These are phyloP conservation scores for Wickerhamomyces rabaulensis DNA, from an alignment of 805 yeast genomes.

Conservation along the genomic window DNA sequence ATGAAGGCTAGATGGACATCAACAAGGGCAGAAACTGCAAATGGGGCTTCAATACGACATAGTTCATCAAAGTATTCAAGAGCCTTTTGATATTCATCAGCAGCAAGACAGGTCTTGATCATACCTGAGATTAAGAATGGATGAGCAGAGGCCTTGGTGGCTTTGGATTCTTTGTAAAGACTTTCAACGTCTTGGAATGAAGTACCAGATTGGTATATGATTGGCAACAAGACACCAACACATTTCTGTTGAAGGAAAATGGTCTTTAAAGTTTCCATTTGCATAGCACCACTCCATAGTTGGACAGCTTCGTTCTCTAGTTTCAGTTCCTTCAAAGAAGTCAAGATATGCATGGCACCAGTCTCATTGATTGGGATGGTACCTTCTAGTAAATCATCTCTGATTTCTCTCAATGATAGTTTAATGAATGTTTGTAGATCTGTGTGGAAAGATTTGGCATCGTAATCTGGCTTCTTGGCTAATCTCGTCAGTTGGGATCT, in stretches of 20 bases:
- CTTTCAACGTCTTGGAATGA: conserved; percentile 56
- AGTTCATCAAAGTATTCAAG: conserved; percentile 57
- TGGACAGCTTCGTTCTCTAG: conserved; percentile 59
- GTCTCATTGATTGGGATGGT: conserved; percentile 41
- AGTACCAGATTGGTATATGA: conserved; percentile 56
- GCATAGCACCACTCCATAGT: conserved; percentile 65
- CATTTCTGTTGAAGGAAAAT: conserved; percentile 59
- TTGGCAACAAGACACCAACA: conserved; percentile 63
- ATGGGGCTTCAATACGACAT: conserved; percentile 41
- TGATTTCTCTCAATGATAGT: conserved; percentile 45
- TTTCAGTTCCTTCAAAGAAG: conserved; percentile 55
- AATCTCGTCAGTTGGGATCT: conserved; percentile 49
- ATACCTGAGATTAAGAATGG: conserved; percentile 59
- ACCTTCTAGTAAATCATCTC: conserved; percentile 43
- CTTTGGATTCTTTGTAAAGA: conserved; percentile 43
- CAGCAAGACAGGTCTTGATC: conserved; percentile 66
- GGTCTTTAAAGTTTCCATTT: conserved; percentile 33
- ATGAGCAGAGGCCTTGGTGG: conserved; percentile 25
- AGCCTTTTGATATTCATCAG: conserved; percentile 62
- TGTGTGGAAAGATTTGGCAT: conserved; percentile 49
- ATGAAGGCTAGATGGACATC: conserved; percentile 76
- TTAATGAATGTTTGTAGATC: conserved; percentile 47
- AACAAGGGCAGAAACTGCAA: conserved; percentile 48
- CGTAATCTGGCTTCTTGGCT: conserved; percentile 56
- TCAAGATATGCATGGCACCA: conserved; percentile 53